Percentiles rank a stretch among this genome's conserved stretches.
Evolutionary conservation across 306 rosid genomes (phyloP).

Genomic region (Fragaria ananassa): DNA sequence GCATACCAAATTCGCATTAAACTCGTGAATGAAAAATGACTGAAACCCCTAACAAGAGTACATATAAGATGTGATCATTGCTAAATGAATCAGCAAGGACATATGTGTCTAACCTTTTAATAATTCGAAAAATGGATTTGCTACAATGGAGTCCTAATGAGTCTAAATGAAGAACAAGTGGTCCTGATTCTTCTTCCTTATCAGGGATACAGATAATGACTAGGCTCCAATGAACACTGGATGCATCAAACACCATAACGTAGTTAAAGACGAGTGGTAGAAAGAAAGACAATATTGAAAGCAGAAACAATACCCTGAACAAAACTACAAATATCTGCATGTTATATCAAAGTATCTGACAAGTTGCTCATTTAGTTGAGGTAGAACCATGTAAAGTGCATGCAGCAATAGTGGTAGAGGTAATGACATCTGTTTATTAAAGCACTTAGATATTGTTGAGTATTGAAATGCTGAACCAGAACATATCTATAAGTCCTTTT

Average conservation of each 20-base stretch:
- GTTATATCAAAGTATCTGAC: neutral
- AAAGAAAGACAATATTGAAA: neutral
- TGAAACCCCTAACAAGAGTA: neutral
- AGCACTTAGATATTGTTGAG: neutral
- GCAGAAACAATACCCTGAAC: constrained; percentile 6
- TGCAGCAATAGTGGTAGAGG: neutral
- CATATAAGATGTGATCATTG: neutral
- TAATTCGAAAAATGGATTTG: constrained; percentile 60
- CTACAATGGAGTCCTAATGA: constrained; percentile 87
- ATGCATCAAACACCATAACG: constrained; percentile 27
- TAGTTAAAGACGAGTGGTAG: constrained; percentile 15
- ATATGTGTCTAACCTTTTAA: constrained; percentile 58
- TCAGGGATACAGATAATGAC: constrained; percentile 84
- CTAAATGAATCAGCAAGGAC: constrained; percentile 15
- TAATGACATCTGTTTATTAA: neutral
- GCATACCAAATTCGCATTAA: constrained; percentile 32
- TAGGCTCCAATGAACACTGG: constrained; percentile 94
- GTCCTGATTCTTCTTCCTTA: constrained; percentile 79
- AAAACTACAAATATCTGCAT: neutral
- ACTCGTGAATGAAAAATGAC: neutral
- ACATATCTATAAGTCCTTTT: neutral
- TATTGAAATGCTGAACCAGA: neutral
- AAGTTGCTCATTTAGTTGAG: neutral
- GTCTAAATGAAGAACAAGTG: constrained; percentile 88
- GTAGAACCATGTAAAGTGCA: neutral